phyloP scores from a whole-genome alignment of 2,329 filamentous ascomycete species.

The Geosmithia putterillii region DNA sequence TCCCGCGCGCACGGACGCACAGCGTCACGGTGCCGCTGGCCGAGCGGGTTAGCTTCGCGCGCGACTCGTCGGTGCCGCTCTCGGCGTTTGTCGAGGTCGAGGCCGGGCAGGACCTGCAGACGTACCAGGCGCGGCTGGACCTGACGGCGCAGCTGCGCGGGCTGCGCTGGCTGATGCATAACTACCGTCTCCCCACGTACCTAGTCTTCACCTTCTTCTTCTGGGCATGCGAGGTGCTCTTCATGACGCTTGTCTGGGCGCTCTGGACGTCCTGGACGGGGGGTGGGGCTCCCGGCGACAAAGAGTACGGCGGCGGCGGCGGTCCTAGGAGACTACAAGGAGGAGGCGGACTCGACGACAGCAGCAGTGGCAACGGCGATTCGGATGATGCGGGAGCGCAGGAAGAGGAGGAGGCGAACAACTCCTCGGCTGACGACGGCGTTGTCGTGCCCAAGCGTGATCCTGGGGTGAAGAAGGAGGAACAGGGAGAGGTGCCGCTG shows the following conservation, averaged over 20 bases:
- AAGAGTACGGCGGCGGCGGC: constrained; percentile 3
- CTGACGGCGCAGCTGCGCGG: constrained; percentile 68
- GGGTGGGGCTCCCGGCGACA: constrained; percentile 13
- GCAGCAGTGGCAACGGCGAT: no score
- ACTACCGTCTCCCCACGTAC: constrained; percentile 61
- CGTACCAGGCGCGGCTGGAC: constrained; percentile 57
- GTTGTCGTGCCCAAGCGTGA: constrained; percentile 23
- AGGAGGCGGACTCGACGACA: constrained; percentile 3
- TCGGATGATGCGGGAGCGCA: no score
- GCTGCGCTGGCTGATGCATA: constrained; percentile 76
- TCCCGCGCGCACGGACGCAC: constrained; percentile 50
- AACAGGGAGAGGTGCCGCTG: constrained; percentile 14
- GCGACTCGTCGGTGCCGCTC: constrained; percentile 32
- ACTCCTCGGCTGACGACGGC: not conserved
- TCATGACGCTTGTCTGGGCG: constrained; percentile 54
- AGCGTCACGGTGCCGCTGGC: constrained; percentile 58
- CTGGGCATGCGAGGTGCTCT: constrained; percentile 63
- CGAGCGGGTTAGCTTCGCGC: constrained; percentile 54
- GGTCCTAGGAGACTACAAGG: not conserved
- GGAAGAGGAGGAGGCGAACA: not conserved
- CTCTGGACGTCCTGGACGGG: constrained; percentile 22
- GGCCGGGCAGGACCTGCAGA: constrained; percentile 56
- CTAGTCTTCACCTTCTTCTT: constrained; percentile 57
- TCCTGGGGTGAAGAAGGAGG: constrained; percentile 22
- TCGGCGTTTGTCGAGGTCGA: constrained; percentile 52